Evolutionary conservation across 108 stramenopile species (phyloP).

Genomic region (Fistulifera pelliculosa): DNA sequence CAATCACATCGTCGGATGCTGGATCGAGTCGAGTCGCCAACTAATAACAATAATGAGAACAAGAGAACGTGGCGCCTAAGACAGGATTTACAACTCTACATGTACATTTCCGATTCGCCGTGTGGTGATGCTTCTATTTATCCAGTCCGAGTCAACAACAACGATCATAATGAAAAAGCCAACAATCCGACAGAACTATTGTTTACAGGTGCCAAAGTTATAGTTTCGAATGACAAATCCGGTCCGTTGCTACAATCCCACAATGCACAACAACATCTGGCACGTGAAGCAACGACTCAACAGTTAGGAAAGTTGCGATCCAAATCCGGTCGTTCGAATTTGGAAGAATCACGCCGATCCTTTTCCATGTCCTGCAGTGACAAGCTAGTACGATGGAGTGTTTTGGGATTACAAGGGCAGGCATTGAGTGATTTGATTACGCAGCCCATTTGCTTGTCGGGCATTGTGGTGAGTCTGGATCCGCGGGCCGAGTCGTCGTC

Average conservation of each 20-base stretch:
- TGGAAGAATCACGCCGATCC: slow-evolving; percentile 60
- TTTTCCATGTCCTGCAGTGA: slow-evolving; percentile 87
- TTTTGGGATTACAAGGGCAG: slow-evolving; percentile 75
- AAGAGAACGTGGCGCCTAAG: slow-evolving; percentile 26
- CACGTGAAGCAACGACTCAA: slow-evolving; percentile 58
- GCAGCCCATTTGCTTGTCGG: slow-evolving; percentile 43
- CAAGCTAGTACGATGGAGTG: slow-evolving; percentile 75
- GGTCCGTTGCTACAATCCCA: slow-evolving; percentile 6
- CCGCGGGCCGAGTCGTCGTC: slow-evolving; percentile 14
- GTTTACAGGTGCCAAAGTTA: slow-evolving; percentile 87
- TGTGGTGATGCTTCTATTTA: slow-evolving; percentile 93
- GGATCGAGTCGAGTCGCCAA: neutral
- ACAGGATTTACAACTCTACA: slow-evolving; percentile 50
- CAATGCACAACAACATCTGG: slow-evolving; percentile 14
- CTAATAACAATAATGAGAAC: no score
- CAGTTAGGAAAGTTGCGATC: slow-evolving; percentile 60
- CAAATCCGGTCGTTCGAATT: slow-evolving; percentile 87
- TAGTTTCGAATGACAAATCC: slow-evolving; percentile 42
- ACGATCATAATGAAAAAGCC: slow-evolving; percentile 12
- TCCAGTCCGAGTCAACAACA: slow-evolving; percentile 2
- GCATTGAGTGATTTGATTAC: slow-evolving; percentile 32
- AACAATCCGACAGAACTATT: slow-evolving; percentile 19
- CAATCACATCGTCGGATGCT: neutral
- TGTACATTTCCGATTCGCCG: slow-evolving; percentile 89
- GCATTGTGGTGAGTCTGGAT: slow-evolving; percentile 62